A percentile compares a stretch with the other conserved stretches of the same genome.
These are phyloP conservation scores for Ogataea parapolymorpha DNA, from an alignment of 805 yeast genomes.

Conservation along the genomic window DNA sequence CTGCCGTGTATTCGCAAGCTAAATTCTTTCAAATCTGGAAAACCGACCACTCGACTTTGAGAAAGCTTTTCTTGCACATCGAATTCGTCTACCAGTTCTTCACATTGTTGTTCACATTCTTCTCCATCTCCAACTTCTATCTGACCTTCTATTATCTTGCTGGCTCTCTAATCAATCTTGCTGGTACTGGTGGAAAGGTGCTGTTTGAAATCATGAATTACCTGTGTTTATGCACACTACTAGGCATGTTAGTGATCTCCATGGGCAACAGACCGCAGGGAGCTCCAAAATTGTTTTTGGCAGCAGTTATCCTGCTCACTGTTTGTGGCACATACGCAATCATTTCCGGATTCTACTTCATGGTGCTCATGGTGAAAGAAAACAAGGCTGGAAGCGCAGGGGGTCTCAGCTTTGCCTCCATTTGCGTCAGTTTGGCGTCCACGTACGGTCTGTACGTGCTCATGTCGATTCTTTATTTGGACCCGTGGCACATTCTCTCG, in stretches of 20 bases:
- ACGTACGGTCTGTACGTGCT: constrained; percentile 87
- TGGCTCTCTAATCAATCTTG: constrained; percentile 68
- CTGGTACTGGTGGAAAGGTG: constrained; percentile 74
- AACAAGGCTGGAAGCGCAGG: constrained; percentile 38
- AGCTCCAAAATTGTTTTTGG: constrained; percentile 72
- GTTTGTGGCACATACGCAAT: constrained; percentile 80
- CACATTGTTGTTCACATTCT: constrained; percentile 81
- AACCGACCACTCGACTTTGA: constrained; percentile 75
- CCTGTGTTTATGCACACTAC: constrained; percentile 73
- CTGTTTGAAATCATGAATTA: constrained; percentile 84
- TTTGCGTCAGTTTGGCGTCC: constrained; percentile 79
- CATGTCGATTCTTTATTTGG: constrained; percentile 81
- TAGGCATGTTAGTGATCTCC: constrained; percentile 87
- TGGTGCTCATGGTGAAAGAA: constrained; percentile 50
- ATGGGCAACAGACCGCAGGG: constrained; percentile 99
- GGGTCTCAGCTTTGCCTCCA: constrained; percentile 57
- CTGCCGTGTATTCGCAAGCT: constrained; percentile 84
- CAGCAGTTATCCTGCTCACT: constrained; percentile 68
- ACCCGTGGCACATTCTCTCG: constrained; percentile 94
- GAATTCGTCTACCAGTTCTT: constrained; percentile 88
- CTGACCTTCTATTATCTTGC: constrained; percentile 90
- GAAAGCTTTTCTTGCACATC: constrained; percentile 78
- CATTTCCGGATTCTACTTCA: constrained; percentile 78
- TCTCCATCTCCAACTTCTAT: constrained; percentile 88
- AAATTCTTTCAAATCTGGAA: constrained; percentile 88